Conservation (phyloP, 805 yeast genomes). For the Myxozyma nipponensis region DNA sequence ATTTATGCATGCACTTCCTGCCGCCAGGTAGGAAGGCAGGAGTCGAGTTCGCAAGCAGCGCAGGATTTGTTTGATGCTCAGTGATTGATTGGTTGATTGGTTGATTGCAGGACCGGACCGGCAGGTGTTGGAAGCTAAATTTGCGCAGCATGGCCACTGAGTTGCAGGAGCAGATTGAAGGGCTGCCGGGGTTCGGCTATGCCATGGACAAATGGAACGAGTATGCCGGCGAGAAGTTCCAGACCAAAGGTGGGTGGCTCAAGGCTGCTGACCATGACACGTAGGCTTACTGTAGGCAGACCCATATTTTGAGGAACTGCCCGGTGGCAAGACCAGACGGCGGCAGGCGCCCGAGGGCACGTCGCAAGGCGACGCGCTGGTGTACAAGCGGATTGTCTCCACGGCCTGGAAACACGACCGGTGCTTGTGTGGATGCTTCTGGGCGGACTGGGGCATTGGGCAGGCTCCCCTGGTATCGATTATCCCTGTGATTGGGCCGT, state of each 20-base stretch:
- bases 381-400: slow-evolving; percentile 69
- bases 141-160: no score
- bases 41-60: no score
- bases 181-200: slow-evolving; percentile 56
- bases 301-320: slow-evolving; percentile 55
- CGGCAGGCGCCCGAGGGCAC: slow-evolving; percentile 59
- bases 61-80: no score
- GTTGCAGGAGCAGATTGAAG: slow-evolving; percentile 38
- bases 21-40: no score
- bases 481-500: slow-evolving; percentile 82
- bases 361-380: slow-evolving; percentile 55
- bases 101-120: no score
- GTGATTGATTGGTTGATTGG: no score
- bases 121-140: no score
- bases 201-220: slow-evolving; percentile 60
- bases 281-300: slow-evolving; percentile 37
- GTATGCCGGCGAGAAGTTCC: slow-evolving; percentile 60
- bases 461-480: slow-evolving; percentile 41
- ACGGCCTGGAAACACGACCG: slow-evolving; percentile 86
- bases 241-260: slow-evolving; percentile 44
- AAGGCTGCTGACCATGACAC: slow-evolving; percentile 1
- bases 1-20: no score
- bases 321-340: slow-evolving; percentile 52
- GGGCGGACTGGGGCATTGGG: slow-evolving; percentile 30
- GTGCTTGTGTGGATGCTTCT: slow-evolving; percentile 76